Evolutionary conservation across 768 basidiomycete species (phyloP), one percentile per base, ranked within the genome.

Genomic region (Suillus paluster): DNA sequence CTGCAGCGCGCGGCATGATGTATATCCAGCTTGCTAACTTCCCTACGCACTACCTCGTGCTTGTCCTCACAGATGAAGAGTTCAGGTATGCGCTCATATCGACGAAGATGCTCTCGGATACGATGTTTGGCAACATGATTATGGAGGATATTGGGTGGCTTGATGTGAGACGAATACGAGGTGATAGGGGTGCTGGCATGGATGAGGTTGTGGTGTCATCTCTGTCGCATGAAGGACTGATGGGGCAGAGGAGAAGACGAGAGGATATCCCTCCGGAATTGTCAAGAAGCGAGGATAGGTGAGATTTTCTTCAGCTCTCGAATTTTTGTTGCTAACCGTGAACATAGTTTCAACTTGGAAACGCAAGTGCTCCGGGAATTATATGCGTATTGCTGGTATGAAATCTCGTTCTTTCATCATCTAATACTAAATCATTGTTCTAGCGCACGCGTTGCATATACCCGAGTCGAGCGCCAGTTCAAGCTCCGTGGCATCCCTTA

Each of bases 371-470:
- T 95, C 19, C 81, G 89, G 61, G 90, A 94, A 68, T 76, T 95
- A 11, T 95, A 94, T 70, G 89, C 88, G 38, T 96, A 94, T 72
- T 95, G 92, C 77, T 92, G 93, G 94, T 94, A 64, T 67, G 79
- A 69, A 5, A 23, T 17, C 27, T 38, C 48, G 72, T 73, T 56
- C 48, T 8, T 17, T 45, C 25, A 41, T 17, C 34, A 15, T 49
- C 39, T 14, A 41, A 42, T 25, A 19, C 27, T 15, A 15, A 33
- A 38, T 55, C 19, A 33, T 39, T 36, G 54, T 17, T 41, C 6
- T 63, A 96, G 94, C 69, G 95, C 94, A 12, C 90, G 94, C 19
- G 92, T 95, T 19, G 90, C 94, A n/a, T 92, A 92, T 69, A 90
- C 87, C 65, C 92, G 89, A 68, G 88, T 98, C 58, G 94, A 97